phyloP scores from a whole-genome alignment of 805 yeast species.

The Metschnikowia vanudenii region DNA sequence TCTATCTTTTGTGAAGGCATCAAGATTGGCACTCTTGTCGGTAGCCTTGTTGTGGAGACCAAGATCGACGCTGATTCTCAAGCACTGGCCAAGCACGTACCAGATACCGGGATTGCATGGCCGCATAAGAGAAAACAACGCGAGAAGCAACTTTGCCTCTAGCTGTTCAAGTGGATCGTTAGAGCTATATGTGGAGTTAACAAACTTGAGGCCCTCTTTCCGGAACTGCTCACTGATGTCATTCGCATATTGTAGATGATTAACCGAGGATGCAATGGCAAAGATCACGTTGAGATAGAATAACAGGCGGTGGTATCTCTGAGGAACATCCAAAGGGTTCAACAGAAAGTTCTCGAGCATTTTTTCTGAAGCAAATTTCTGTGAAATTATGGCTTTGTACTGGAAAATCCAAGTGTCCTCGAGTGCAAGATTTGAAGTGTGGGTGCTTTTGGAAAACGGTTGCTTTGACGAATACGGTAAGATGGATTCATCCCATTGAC shows the following conservation, averaged over 20 bases:
- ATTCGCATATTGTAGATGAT: slow-evolving; percentile 64
- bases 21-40: slow-evolving; percentile 32
- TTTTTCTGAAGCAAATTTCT: slow-evolving; percentile 2
- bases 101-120: slow-evolving; percentile 92
- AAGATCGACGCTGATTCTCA: slow-evolving; percentile 77
- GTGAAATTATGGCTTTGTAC: slow-evolving; percentile 33
- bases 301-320: slow-evolving; percentile 49
- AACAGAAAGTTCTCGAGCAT: slow-evolving; percentile 27
- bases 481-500: slow-evolving; percentile 52
- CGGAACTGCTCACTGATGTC: slow-evolving; percentile 69
- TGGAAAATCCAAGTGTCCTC: slow-evolving; percentile 49
- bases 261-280: slow-evolving; percentile 76
- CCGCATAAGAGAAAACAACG: slow-evolving; percentile 78
- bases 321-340: slow-evolving; percentile 42
- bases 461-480: slow-evolving; percentile 46
- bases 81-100: slow-evolving; percentile 80
- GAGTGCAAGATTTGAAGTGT: background rate
- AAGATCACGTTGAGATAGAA: slow-evolving; percentile 75
- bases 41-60: slow-evolving; percentile 72
- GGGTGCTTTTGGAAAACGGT: slow-evolving; percentile 2
- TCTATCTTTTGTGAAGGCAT: slow-evolving; percentile 62
- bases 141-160: slow-evolving; percentile 67
- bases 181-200: slow-evolving; percentile 59
- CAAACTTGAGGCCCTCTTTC: slow-evolving; percentile 58
- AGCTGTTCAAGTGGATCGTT: slow-evolving; percentile 64